Base-by-base conservation (phyloP, 2,329 filamentous ascomycete genomes). In the Didymella exigua region DNA sequence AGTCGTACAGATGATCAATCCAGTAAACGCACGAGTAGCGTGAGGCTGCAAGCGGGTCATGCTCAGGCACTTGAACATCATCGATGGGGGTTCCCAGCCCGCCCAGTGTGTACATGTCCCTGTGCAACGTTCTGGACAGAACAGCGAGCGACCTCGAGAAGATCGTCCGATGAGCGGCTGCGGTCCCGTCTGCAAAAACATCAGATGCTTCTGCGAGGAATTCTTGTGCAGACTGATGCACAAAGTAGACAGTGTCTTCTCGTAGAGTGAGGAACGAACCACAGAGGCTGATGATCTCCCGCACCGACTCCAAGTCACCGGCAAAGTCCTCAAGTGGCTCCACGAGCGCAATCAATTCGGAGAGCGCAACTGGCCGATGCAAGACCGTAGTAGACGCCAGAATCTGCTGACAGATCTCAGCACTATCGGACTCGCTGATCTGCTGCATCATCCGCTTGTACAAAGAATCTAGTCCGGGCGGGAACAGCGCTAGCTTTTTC, bases 141-240 rank as follows among this genome's bases (percentile, higher is more conserved):
- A 56, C 48, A 11, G 70, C 5, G 1, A 81, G 47, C 4, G 76
- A 80, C 21, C 55, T 44, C 1, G 42, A 63, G 3, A 49, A 63
- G 43, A 77, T 38, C 0, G 11, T 27, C 2, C 23, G 16, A 46
- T 63, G 56, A 41, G 34, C 26, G 2, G 62, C 33, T 19, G 49
- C 31, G 3, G 44, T 27, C 2, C 74, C 70, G 21, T 14, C 41
- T 4, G 72, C 68, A 30, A 77, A 75, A 4, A 79, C 62, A 6
- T 58, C 31, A 9, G 40, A 49, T 33, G 57, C 63, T 11, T 66
- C 51, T 23, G 62, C 29, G 5, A 82, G 51, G 56, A 69, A 78
- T 13, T 81, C 78, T 53, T 78, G 77, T 0, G 76, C 79, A 0
- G 78, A 80, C 49, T 78, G 73, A 54, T 81, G 77, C 0, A 80